These are phyloP conservation scores for Puccinia coronata DNA, from an alignment of 1,284 basidiomycete species.

Conservation along the genomic window DNA sequence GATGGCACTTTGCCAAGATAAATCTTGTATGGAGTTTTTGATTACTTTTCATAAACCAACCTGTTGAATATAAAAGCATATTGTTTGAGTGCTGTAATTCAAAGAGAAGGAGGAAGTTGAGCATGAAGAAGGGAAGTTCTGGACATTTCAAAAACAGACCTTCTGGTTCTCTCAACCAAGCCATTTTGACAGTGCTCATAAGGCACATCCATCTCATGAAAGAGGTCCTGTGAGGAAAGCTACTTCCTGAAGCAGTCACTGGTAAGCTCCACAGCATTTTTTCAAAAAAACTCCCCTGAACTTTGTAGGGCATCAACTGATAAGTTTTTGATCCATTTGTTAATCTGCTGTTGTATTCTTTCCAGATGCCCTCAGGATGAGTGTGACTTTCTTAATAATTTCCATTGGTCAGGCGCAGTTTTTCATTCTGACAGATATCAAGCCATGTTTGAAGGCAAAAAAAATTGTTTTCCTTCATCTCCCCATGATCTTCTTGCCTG, in stretches of 20 bases:
- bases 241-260: neutral
- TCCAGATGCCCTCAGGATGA: too few species aligned
- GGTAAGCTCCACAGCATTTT: neutral
- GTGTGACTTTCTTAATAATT: too few species aligned
- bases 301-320: too few species aligned
- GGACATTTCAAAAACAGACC: neutral
- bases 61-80: neutral
- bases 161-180: neutral
- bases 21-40: neutral
- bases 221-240: neutral
- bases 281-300: too few species aligned
- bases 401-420: too few species aligned
- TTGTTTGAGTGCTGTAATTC: neutral
- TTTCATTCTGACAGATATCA: too few species aligned
- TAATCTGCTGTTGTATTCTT: too few species aligned
- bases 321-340: too few species aligned
- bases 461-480: too few species aligned
- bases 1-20: neutral
- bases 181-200: slow-evolving; percentile 34
- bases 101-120: neutral
- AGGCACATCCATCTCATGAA: slow-evolving; percentile 5
- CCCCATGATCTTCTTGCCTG: too few species aligned
- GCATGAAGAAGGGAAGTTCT: neutral
- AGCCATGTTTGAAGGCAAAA: too few species aligned
- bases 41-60: neutral